Percentiles rank a stretch among this genome's conserved stretches.
Conservation (phyloP, 2,329 filamentous ascomycete species). For the Cordyceps pruinosa region DNA sequence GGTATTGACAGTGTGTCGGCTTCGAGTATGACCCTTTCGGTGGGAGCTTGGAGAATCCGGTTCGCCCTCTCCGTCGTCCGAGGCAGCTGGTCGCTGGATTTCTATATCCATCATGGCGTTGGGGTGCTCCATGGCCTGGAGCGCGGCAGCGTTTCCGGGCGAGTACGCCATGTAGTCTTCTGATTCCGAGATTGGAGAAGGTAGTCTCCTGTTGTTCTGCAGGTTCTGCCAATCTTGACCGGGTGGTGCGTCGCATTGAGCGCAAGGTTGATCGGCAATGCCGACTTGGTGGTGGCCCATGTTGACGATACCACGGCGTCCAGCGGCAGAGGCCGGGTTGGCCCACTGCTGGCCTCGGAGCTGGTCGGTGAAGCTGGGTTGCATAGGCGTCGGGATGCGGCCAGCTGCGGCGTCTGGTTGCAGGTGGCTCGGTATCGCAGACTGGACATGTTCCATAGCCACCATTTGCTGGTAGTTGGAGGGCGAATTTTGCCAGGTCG, state of each 20-base stretch:
- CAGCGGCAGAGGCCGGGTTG: conserved; percentile 26
- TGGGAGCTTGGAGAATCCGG: conserved; percentile 39
- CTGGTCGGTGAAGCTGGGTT: conserved; percentile 50
- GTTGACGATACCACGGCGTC: conserved; percentile 29
- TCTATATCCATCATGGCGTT: conserved; percentile 33
- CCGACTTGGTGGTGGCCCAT: conserved; percentile 34
- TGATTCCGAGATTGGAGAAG: conserved; percentile 53
- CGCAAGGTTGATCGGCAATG: conserved; percentile 28
- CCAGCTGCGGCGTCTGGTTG: conserved; percentile 24
- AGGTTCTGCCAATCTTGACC: conserved; percentile 44
- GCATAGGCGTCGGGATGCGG: conserved; percentile 54
- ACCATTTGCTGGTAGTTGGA: background rate
- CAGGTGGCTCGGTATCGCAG: conserved; percentile 17
- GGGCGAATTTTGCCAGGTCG: background rate
- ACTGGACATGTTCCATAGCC: background rate
- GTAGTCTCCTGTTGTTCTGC: conserved; percentile 47
- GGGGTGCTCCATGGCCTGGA: conserved; percentile 35
- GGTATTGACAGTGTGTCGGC: conserved; percentile 52
- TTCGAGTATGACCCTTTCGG: conserved; percentile 50
- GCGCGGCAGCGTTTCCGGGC: conserved; percentile 24
- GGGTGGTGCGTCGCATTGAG: conserved; percentile 40
- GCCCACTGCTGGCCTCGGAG: conserved; percentile 44
- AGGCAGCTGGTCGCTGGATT: conserved; percentile 17
- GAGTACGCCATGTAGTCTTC: conserved; percentile 41
- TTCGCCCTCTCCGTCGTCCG: conserved; percentile 27